Conservation (phyloP, 1,284 basidiomycete species). For the Papiliotrema terrestris region DNA sequence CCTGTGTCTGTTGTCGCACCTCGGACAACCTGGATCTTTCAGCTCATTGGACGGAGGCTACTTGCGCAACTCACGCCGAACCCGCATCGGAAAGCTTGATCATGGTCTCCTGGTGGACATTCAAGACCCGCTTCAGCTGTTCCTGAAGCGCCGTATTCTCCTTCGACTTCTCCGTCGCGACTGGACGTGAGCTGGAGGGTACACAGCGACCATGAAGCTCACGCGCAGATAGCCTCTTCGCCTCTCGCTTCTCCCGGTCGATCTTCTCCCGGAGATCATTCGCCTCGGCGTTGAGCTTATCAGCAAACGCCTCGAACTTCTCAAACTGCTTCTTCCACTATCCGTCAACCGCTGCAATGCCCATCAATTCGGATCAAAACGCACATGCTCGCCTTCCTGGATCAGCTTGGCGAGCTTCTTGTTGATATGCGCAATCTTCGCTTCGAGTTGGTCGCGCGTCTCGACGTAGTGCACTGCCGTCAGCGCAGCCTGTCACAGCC, state of each 20-base stretch:
- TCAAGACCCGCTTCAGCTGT: not conserved
- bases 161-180: conserved; percentile 2
- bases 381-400: conserved; percentile 49
- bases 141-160: not conserved
- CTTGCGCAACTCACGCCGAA: not conserved
- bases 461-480: conserved; percentile 71
- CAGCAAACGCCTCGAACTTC: conserved; percentile 52
- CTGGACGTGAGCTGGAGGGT: conserved; percentile 6
- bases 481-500: not conserved
- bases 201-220: conserved; percentile 2
- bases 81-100: not conserved
- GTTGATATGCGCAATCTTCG: conserved; percentile 58
- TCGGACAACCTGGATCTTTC: conserved; percentile 44
- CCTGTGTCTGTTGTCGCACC: conserved; percentile 47
- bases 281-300: conserved; percentile 49
- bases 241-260: conserved; percentile 50
- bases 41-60: not conserved
- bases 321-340: conserved; percentile 52
- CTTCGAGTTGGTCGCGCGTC: conserved; percentile 83
- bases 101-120: conserved; percentile 15
- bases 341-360: no score
- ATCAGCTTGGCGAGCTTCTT: conserved; percentile 50
- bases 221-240: conserved; percentile 42
- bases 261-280: conserved; percentile 49
- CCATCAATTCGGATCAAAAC: conserved; percentile 1